Percentiles rank a stretch among this genome's conserved stretches.
phyloP scores from a whole-genome alignment of 139 green algal species.

The Auxenochlorella pyrenoidosa region DNA sequence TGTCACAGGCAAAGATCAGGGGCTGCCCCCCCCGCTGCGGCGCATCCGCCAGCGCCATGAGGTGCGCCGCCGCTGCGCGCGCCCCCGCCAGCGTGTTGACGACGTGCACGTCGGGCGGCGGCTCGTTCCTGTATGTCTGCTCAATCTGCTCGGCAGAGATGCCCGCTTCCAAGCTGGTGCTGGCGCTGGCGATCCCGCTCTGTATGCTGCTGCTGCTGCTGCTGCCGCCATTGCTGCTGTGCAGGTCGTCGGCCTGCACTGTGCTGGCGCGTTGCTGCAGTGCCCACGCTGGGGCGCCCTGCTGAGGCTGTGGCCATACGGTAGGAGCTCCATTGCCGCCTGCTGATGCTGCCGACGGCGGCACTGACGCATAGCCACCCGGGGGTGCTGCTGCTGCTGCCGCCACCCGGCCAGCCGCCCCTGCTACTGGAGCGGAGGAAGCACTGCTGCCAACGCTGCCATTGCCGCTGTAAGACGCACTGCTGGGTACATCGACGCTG shows the following conservation, averaged over 20 bases:
- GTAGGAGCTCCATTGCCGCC: not conserved
- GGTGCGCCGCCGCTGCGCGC: slow-evolving; percentile 7
- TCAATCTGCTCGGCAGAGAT: slow-evolving; percentile 2
- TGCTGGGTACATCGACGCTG: not conserved
- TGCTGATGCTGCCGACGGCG: not conserved
- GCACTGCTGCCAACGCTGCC: not conserved
- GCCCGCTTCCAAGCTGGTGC: not conserved
- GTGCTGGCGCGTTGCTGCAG: not conserved
- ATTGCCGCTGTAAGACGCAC: not conserved
- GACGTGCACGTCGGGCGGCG: slow-evolving; percentile 51
- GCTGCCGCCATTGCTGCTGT: not conserved
- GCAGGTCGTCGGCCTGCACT: too few species aligned
- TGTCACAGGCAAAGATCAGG: slow-evolving; percentile 87
- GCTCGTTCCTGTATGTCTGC: slow-evolving; percentile 38
- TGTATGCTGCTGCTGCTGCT: slow-evolving; percentile 7
- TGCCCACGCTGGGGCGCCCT: not conserved
- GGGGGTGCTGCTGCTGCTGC: not conserved
- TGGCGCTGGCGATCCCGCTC: not conserved
- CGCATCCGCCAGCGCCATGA: slow-evolving; percentile 8
- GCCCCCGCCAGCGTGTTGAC: slow-evolving; percentile 49
- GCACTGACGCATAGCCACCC: not conserved
- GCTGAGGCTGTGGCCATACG: not conserved
- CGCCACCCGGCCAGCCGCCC: not conserved
- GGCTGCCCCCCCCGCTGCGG: not conserved
- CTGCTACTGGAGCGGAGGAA: not conserved